These are phyloP conservation scores for Curvularia eragrostidis DNA, from an alignment of 2,329 filamentous ascomycete species.

Conservation along the genomic window DNA sequence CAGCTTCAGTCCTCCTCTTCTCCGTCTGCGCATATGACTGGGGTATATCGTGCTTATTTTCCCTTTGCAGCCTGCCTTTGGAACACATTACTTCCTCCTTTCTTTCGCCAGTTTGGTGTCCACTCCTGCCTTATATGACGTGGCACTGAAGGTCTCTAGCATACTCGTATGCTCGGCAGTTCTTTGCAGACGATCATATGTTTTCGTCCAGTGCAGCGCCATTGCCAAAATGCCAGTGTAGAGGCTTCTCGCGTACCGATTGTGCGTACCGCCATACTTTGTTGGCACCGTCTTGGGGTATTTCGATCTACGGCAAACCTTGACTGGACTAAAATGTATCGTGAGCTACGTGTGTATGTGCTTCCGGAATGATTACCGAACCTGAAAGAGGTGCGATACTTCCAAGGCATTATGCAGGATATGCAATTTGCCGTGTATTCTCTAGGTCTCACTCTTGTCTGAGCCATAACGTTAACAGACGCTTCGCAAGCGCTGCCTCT, in stretches of 20 bases:
- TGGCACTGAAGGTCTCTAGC: neutral
- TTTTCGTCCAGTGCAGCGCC: neutral
- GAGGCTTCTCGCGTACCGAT: neutral
- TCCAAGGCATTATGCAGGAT: neutral
- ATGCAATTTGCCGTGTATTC: neutral
- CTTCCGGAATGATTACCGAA: neutral
- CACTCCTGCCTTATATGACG: neutral
- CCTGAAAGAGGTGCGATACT: neutral
- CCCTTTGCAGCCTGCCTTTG: neutral
- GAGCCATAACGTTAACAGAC: no score
- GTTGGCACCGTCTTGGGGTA: neutral
- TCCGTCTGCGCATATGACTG: neutral
- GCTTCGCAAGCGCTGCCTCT: neutral
- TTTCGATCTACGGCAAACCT: neutral
- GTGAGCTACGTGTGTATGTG: neutral
- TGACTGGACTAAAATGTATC: neutral
- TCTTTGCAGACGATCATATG: neutral
- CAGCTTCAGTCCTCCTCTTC: neutral
- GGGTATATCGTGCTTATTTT: neutral
- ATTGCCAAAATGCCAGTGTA: neutral
- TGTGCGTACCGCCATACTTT: neutral
- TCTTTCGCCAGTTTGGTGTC: neutral
- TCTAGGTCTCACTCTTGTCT: neutral
- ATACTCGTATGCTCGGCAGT: neutral
- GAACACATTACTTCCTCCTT: neutral